A percentile compares a stretch with the other conserved stretches of the same genome.
Evolutionary conservation across 495 filamentous ascomycete genomes (phyloP).

Genomic region (Beverwykella pulmonaria): DNA sequence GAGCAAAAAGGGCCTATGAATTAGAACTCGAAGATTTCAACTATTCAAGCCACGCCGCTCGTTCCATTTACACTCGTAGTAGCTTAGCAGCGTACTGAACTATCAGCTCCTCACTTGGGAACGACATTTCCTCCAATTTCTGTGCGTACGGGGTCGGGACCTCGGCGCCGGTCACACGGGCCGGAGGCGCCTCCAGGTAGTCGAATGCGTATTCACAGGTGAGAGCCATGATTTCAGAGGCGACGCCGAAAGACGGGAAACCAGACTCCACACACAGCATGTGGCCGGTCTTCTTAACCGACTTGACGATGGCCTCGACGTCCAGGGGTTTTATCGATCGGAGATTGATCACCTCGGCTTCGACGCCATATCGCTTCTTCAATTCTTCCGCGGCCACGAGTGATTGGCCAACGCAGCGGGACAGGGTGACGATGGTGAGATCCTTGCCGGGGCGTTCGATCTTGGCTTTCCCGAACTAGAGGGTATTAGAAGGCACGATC

Average conservation of each 20-base stretch:
- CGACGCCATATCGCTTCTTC: conserved; percentile 94
- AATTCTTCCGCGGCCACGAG: conserved; percentile 83
- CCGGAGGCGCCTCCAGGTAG: conserved; percentile 90
- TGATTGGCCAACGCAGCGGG: conserved; percentile 92
- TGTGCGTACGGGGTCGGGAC: conserved; percentile 92
- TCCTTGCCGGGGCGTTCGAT: conserved; percentile 95
- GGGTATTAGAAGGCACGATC: conserved; percentile 37
- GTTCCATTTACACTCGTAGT: conserved; percentile 64
- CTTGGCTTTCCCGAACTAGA: conserved; percentile 90
- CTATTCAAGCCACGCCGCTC: conserved; percentile 8
- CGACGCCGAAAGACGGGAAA: conserved; percentile 91
- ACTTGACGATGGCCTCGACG: conserved; percentile 90
- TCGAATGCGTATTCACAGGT: conserved; percentile 98
- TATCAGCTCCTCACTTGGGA: conserved; percentile 85
- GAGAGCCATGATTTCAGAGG: conserved; percentile 86
- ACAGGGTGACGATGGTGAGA: conserved; percentile 90
- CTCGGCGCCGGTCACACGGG: conserved; percentile 92
- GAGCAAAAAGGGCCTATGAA: background rate
- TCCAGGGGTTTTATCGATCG: conserved; percentile 96
- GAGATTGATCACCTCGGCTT: conserved; percentile 96
- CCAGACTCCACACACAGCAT: conserved; percentile 93
- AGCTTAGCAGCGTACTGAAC: conserved; percentile 81
- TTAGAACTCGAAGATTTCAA: background rate
- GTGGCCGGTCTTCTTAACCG: conserved; percentile 95
- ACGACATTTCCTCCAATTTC: conserved; percentile 86